Percentiles rank a stretch among this genome's conserved stretches.
Evolutionary conservation across 257 asterid genomes (phyloP).

Genomic region (Solanum medicagineum): DNA sequence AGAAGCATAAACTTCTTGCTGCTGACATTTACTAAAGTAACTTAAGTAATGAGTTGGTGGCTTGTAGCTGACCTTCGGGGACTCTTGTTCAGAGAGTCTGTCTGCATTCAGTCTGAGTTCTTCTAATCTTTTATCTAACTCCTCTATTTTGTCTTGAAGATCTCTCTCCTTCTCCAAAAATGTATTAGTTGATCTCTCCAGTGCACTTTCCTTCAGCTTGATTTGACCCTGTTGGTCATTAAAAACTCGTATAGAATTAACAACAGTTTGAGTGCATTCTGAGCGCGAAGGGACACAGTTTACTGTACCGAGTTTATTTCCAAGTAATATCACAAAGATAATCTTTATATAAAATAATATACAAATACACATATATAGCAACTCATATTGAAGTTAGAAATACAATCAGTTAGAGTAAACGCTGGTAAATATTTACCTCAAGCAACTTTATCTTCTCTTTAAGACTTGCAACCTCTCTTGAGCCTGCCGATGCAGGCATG

Average conservation of each 20-base stretch:
- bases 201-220: slow-evolving; percentile 53
- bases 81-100: slow-evolving; percentile 19
- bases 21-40: not conserved
- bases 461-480: slow-evolving; percentile 47
- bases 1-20: not conserved
- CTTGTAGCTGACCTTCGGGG: slow-evolving; percentile 30
- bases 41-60: not conserved
- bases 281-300: not conserved
- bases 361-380: not conserved
- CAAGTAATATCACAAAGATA: not conserved
- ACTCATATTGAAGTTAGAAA: not conserved
- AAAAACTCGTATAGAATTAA: not conserved
- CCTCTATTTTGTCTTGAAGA: slow-evolving; percentile 55
- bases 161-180: slow-evolving; percentile 71
- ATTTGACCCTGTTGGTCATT: slow-evolving; percentile 43
- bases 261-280: not conserved
- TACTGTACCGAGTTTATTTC: not conserved
- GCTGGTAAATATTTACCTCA: slow-evolving; percentile 44
- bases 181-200: slow-evolving; percentile 47
- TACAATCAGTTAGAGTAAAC: not conserved
- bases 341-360: too few species aligned
- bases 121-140: slow-evolving; percentile 47
- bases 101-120: slow-evolving; percentile 28
- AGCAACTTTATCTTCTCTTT: slow-evolving; percentile 69
- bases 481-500: slow-evolving; percentile 12